phyloP scores from a whole-genome alignment of 2,329 filamentous ascomycete species.

The Plectosphaerella cucumerina region DNA sequence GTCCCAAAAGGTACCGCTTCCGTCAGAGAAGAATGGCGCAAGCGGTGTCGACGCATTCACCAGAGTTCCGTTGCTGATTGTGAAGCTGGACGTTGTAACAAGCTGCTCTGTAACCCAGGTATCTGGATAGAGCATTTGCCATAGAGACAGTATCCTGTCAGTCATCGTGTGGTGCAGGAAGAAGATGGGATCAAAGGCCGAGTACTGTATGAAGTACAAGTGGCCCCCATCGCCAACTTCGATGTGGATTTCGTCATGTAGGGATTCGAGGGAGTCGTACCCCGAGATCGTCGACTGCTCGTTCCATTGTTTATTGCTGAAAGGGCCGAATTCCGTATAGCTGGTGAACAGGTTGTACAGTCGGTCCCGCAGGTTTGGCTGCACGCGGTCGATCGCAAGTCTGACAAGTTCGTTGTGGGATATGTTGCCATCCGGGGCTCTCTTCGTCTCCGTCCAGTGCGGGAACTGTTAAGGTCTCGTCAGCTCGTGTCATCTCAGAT shows the following conservation, averaged over 20 bases:
- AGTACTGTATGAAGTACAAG: constrained; percentile 67
- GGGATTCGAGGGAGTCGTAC: constrained; percentile 61
- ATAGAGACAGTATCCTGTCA: constrained; percentile 71
- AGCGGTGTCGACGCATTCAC: constrained; percentile 54
- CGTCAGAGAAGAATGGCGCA: constrained; percentile 61
- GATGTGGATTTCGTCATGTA: constrained; percentile 61
- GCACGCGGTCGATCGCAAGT: constrained; percentile 45
- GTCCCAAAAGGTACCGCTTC: constrained; percentile 61
- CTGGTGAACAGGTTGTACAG: constrained; percentile 65
- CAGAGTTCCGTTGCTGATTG: constrained; percentile 47
- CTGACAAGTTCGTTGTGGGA: constrained; percentile 60
- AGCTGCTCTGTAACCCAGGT: constrained; percentile 58
- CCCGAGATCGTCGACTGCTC: constrained; percentile 37
- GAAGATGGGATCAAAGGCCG: constrained; percentile 76
- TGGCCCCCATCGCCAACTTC: constrained; percentile 59
- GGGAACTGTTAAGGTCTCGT: constrained; percentile 41
- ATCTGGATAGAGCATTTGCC: constrained; percentile 69
- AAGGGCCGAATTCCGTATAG: constrained; percentile 63
- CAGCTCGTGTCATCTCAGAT: background rate
- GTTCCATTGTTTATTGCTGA: constrained; percentile 67
- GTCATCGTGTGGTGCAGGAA: constrained; percentile 74
- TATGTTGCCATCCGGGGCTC: constrained; percentile 41
- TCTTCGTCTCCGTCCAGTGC: constrained; percentile 55
- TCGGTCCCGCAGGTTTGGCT: constrained; percentile 54
- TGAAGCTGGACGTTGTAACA: constrained; percentile 57